Percentiles rank a stretch among this genome's conserved stretches.
These are phyloP conservation scores for Paecilomyces fulvus DNA, from an alignment of 2,329 filamentous ascomycete species.

Conservation along the genomic window DNA sequence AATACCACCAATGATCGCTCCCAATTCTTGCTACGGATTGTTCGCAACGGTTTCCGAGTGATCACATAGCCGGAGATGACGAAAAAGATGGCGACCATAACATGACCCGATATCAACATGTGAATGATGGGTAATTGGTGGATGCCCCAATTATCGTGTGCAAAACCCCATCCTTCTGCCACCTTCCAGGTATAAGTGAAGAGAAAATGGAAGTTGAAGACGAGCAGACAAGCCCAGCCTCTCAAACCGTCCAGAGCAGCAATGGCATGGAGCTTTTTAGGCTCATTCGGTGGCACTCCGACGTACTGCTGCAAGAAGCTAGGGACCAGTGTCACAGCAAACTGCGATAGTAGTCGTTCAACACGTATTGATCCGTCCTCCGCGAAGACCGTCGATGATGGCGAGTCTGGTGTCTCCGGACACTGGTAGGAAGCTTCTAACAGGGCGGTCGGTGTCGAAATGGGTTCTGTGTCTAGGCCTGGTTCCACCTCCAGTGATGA, in stretches of 20 bases:
- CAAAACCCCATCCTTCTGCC: constrained; percentile 32
- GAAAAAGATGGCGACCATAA: constrained; percentile 43
- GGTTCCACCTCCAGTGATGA: not conserved
- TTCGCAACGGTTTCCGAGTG: constrained; percentile 34
- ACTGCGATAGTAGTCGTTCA: constrained; percentile 7
- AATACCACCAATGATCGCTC: constrained; percentile 32
- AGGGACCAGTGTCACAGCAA: constrained; percentile 25
- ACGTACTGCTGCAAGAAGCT: constrained; percentile 29
- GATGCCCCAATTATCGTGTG: constrained; percentile 29
- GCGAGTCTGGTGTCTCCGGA: not conserved
- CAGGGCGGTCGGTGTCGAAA: not conserved
- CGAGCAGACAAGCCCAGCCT: constrained; percentile 37
- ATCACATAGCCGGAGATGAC: constrained; percentile 42
- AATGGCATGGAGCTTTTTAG: constrained; percentile 27
- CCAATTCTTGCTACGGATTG: constrained; percentile 28
- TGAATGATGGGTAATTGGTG: constrained; percentile 36
- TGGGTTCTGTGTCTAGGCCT: not conserved
- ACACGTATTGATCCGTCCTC: not conserved
- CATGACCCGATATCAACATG: constrained; percentile 36
- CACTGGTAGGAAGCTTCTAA: not conserved
- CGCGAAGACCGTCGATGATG: not conserved
- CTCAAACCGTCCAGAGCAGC: constrained; percentile 35
- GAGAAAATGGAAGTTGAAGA: constrained; percentile 40
- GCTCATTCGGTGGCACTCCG: constrained; percentile 18
- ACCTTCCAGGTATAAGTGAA: constrained; percentile 38